Percentiles rank a stretch among this genome's conserved stretches.
Evolutionary conservation across 169 alveolate species (phyloP).

Genomic region (Plasmodium ovale): DNA sequence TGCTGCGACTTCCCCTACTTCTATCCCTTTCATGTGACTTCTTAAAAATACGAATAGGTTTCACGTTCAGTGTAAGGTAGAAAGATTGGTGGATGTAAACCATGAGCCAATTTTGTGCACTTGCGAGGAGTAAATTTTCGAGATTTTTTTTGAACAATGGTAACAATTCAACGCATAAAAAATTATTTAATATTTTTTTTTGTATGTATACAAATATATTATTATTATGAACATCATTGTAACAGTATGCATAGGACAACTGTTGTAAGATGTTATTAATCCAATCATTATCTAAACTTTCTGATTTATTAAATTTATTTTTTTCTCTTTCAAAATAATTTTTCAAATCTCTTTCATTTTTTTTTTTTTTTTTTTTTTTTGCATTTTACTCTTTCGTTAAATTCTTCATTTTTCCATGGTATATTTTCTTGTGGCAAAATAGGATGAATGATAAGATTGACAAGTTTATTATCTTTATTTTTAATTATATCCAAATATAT

Average conservation of each 20-base stretch:
- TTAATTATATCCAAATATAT: constrained; percentile 81
- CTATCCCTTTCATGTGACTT: neutral
- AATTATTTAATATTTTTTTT: constrained; percentile 71
- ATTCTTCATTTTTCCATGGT: constrained; percentile 80
- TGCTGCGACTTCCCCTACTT: neutral
- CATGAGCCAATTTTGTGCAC: constrained; percentile 77
- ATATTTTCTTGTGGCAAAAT: constrained; percentile 78
- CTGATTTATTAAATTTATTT: constrained; percentile 73
- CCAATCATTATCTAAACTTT: constrained; percentile 79
- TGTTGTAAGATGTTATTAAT: constrained; percentile 78
- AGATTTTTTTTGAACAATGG: constrained; percentile 77
- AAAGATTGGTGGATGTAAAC: constrained; percentile 63
- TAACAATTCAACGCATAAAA: constrained; percentile 75
- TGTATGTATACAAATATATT: constrained; percentile 76
- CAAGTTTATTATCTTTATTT: constrained; percentile 78
- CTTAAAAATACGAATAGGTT: constrained; percentile 38
- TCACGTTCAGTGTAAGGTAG: constrained; percentile 52
- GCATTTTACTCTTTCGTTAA: constrained; percentile 76
- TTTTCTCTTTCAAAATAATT: constrained; percentile 77
- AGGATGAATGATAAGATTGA: constrained; percentile 81
- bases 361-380: constrained; percentile 78
- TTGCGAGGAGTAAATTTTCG: constrained; percentile 53
- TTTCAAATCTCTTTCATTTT: constrained; percentile 73
- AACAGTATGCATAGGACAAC: constrained; percentile 74
- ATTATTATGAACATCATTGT: constrained; percentile 50